Conservation (phyloP, 352 stramenopile genomes). For the Phytophthora melonis region DNA sequence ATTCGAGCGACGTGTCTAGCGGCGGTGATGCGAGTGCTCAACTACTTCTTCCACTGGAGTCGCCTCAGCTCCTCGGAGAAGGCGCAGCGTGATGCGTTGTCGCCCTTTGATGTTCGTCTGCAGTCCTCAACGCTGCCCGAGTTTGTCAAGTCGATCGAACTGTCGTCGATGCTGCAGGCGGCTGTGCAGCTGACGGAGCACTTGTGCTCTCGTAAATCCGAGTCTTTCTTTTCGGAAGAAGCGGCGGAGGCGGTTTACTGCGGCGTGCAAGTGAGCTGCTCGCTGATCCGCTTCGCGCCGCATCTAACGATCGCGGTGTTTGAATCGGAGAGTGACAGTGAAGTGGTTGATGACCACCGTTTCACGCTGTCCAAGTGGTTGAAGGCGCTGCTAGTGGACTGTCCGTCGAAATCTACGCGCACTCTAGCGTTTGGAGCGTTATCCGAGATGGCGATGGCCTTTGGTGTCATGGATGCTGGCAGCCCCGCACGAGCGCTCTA, state of each 20-base stretch:
- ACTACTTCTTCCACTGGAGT: slow-evolving; percentile 54
- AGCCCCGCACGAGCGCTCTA: slow-evolving; percentile 26
- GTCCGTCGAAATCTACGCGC: slow-evolving; percentile 33
- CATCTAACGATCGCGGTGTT: slow-evolving; percentile 20
- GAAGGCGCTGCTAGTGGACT: slow-evolving; percentile 37
- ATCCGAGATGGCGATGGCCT: slow-evolving; percentile 27
- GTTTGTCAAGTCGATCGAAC: slow-evolving; percentile 45
- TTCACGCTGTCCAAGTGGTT: slow-evolving; percentile 29
- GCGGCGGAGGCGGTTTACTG: slow-evolving; percentile 30
- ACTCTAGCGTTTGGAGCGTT: slow-evolving; percentile 24
- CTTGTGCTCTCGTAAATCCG: slow-evolving; percentile 13
- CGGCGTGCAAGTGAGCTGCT: slow-evolving; percentile 36
- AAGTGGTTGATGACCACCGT: background rate
- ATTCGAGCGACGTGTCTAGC: slow-evolving; percentile 60
- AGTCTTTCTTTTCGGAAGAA: slow-evolving; percentile 34
- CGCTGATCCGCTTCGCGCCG: slow-evolving; percentile 33
- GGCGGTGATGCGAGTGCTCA: slow-evolving; percentile 52
- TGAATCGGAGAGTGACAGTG: background rate
- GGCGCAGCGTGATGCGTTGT: background rate
- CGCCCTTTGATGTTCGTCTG: slow-evolving; percentile 47
- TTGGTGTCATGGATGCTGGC: slow-evolving; percentile 16
- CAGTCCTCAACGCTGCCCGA: slow-evolving; percentile 40
- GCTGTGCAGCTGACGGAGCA: slow-evolving; percentile 16
- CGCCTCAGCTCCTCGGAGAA: slow-evolving; percentile 4
- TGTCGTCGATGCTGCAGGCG: slow-evolving; percentile 20